A percentile compares a stretch with the other conserved stretches of the same genome.
Conservation (phyloP, 257 asterid species). For the Nicotiana tabacum region DNA sequence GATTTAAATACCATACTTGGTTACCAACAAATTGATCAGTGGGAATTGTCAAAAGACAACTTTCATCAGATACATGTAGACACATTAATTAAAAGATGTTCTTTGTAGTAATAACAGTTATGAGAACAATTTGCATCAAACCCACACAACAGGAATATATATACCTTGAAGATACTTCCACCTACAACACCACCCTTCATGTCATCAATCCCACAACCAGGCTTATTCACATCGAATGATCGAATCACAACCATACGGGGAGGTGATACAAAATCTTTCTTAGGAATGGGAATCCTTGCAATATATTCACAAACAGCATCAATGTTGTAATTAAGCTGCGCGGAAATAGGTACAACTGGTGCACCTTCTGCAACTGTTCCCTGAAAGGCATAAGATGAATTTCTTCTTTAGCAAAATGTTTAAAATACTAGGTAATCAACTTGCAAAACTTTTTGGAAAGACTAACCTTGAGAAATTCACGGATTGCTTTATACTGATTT, state of each 20-base stretch:
- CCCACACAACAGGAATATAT: conserved; percentile 3
- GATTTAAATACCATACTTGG: background rate
- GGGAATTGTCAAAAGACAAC: background rate
- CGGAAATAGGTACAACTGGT: conserved; percentile 86
- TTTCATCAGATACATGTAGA: background rate
- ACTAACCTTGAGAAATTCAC: conserved; percentile 72
- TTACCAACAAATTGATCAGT: background rate
- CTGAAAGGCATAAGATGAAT: conserved; percentile 24
- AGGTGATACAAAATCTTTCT: conserved; percentile 69
- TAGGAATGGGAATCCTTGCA: conserved; percentile 85
- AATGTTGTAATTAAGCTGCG: conserved; percentile 83
- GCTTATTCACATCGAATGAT: conserved; percentile 92
- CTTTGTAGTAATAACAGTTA: background rate
- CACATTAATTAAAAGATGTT: background rate
- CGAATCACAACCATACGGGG: conserved; percentile 94
- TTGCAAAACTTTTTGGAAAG: background rate
- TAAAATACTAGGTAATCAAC: background rate
- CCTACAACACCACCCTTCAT: conserved; percentile 97
- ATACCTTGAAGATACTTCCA: conserved; percentile 80
- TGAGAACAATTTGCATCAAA: too few species aligned
- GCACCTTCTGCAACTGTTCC: conserved; percentile 94
- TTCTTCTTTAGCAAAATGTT: background rate
- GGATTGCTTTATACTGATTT: conserved; percentile 91
- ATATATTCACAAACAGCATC: conserved; percentile 85
- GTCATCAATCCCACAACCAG: conserved; percentile 92